Evolutionary conservation across 257 asterid genomes (phyloP).

Genomic region (Plantago ovata): DNA sequence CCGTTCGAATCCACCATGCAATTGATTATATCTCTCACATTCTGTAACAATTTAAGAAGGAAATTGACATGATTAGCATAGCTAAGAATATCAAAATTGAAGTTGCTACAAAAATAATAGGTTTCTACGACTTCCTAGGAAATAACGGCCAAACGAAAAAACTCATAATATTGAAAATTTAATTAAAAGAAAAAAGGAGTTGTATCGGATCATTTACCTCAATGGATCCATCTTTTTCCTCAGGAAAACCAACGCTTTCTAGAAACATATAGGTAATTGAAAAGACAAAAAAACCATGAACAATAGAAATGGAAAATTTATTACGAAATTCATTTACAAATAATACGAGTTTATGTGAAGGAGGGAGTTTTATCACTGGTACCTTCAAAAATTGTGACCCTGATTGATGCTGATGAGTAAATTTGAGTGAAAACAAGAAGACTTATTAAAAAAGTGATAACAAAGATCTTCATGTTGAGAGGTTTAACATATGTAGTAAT

Average conservation of each 20-base stretch:
- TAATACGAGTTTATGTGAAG: too few species aligned
- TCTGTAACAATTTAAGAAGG: not conserved
- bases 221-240: not conserved
- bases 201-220: too few species aligned
- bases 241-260: not conserved
- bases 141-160: not conserved
- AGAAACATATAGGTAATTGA: not conserved
- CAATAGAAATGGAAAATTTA: too few species aligned
- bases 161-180: too few species aligned
- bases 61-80: too few species aligned
- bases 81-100: too few species aligned
- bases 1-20: not conserved
- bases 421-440: slow-evolving; percentile 8
- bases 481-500: not conserved
- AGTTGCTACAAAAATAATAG: too few species aligned
- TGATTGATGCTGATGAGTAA: slow-evolving; percentile 2
- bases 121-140: too few species aligned
- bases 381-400: not conserved
- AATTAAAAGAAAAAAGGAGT: not conserved
- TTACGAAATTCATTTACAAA: too few species aligned
- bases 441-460: slow-evolving; percentile 1
- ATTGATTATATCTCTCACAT: not conserved
- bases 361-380: too few species aligned
- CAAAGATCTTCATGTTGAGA: slow-evolving; percentile 8
- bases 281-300: not conserved